Conservation (phyloP, 1,284 basidiomycete genomes). For the Cyathus olla region DNA sequence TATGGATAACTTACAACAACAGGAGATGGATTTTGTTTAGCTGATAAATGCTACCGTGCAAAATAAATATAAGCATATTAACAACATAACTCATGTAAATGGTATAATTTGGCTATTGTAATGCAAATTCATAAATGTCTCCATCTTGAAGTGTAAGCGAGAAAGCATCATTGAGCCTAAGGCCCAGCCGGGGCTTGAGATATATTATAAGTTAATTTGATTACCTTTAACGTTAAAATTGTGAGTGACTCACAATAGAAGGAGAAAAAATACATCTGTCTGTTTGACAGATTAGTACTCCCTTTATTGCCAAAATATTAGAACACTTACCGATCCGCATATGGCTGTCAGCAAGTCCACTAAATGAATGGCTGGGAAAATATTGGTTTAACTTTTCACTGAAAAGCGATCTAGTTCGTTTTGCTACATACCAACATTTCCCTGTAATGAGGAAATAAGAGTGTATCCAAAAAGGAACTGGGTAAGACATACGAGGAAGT, state of each 20-base stretch:
- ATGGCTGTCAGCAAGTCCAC: background rate
- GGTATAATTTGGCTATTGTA: too few relatives aligned
- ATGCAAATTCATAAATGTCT: background rate
- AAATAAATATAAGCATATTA: too few relatives aligned
- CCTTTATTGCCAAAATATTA: background rate
- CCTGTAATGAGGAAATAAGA: background rate
- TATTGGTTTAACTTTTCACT: too few relatives aligned
- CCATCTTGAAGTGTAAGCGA: background rate
- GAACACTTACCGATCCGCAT: background rate
- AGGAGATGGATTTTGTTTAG: too few relatives aligned
- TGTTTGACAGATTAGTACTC: background rate
- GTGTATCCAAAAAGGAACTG: background rate
- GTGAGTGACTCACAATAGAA: background rate
- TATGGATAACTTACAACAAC: too few relatives aligned
- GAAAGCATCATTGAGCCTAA: background rate
- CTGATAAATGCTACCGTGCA: too few relatives aligned
- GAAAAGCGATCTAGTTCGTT: too few relatives aligned
- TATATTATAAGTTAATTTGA: background rate
- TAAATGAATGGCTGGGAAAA: too few relatives aligned
- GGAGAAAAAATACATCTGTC: background rate
- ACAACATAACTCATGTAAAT: too few relatives aligned
- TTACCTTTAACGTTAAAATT: background rate
- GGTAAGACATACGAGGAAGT: background rate
- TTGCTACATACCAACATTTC: background rate
- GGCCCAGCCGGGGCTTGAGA: background rate